A percentile compares a stretch with the other conserved stretches of the same genome.
Conservation (phyloP, 768 basidiomycete genomes). For the Panaeolus papilionaceus region DNA sequence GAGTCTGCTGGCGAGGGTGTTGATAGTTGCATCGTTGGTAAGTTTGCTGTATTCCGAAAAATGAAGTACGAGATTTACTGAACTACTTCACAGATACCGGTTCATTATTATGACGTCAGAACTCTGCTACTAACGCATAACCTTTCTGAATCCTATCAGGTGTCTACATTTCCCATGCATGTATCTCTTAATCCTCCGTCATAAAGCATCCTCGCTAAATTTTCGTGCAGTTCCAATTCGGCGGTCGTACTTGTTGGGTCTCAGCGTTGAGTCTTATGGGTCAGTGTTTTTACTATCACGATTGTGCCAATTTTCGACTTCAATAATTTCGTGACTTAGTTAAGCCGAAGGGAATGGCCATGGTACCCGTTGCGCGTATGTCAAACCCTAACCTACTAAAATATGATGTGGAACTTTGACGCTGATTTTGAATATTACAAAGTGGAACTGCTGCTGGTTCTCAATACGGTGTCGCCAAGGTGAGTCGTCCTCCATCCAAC, state of each 20-base stretch:
- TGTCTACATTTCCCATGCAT: neutral
- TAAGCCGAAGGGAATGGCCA: slow-evolving; percentile 44
- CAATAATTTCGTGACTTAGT: slow-evolving; percentile 17
- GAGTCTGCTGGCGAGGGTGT: slow-evolving; percentile 34
- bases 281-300: neutral
- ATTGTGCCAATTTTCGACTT: neutral
- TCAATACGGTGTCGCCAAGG: slow-evolving; percentile 34
- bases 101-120: neutral
- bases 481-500: neutral
- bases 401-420: neutral
- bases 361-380: slow-evolving; percentile 42
- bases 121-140: no score
- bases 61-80: neutral
- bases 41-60: slow-evolving; percentile 3
- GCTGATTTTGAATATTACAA: neutral
- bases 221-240: slow-evolving; percentile 39
- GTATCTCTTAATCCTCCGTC: neutral
- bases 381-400: neutral
- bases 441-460: slow-evolving; percentile 33
- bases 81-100: slow-evolving; percentile 29
- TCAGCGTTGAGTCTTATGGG: slow-evolving; percentile 33
- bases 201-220: neutral
- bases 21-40: slow-evolving; percentile 46
- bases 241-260: slow-evolving; percentile 46
- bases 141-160: neutral